Base-by-base conservation (phyloP, 306 rosid species). In the Trifolium subterraneum region DNA sequence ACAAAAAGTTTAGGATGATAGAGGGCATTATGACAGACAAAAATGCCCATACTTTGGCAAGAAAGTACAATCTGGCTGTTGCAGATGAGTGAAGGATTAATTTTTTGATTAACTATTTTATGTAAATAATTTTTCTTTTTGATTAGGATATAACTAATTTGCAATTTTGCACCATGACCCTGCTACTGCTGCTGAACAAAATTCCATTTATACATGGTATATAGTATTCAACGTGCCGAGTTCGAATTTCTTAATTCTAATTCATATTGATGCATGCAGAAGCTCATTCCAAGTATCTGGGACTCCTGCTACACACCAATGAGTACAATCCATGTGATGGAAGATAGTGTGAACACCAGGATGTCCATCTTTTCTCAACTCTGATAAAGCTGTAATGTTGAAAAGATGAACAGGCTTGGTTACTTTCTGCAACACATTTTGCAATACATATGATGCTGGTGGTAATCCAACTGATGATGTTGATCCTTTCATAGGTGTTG, bases 251-350 rank as follows among this genome's bases (percentile, higher is more conserved):
- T 9, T 31, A 5, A 10, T 50, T 61, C 31, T 25, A 56, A 36
- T 19, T 64, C 2, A 14, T 50, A 89, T 12, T 60, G 31, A 69
- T 59, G 76, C 68, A n/a, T 72, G 84, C 0, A 90, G 45, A 47
- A 90, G 80, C 10, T 64, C 59, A 84, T 88, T 90, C 96, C 96
- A 90, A 39, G 89, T 85, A 78, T 90, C 93, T 55, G 73, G 80
- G 10, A 90, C 64, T 2, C 93, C 93, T 29, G 93, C 89, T 12
- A 90, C 64, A 66, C 96, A 90, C 96, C 96, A 90, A 79, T 88
- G 93, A 8, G 85, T 79, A 65, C 92, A 90, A 10, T 88, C 96
- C 92, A 88, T 85, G 75, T 78, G 83, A 42, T 3, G 79, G 63
- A 76, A 75, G 6, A 20, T 83, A 76, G 82, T 88, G 55, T 82